Evolutionary conservation across 2,329 filamentous ascomycete species (phyloP).

Genomic region (Penicillium sp.): DNA sequence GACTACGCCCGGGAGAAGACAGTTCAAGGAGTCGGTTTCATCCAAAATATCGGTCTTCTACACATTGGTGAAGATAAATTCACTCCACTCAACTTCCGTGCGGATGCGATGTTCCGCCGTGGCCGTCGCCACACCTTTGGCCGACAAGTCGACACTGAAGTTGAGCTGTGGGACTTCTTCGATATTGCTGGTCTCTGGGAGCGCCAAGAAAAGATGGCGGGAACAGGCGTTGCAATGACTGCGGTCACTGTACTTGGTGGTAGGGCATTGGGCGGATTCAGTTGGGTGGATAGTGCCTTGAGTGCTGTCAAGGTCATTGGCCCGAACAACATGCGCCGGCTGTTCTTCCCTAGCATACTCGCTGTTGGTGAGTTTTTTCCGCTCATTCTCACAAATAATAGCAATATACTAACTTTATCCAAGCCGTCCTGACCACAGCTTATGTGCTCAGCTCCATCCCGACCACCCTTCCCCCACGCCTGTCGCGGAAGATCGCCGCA

Average conservation of each 20-base stretch:
- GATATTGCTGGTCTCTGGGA: slow-evolving; percentile 81
- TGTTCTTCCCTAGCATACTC: slow-evolving; percentile 78
- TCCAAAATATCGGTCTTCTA: slow-evolving; percentile 82
- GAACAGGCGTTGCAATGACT: slow-evolving; percentile 91
- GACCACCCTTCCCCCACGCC: slow-evolving; percentile 78
- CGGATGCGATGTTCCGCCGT: slow-evolving; percentile 91
- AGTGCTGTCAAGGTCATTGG: slow-evolving; percentile 79
- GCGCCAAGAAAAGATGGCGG: slow-evolving; percentile 89
- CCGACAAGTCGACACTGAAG: slow-evolving; percentile 80
- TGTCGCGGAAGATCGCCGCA: slow-evolving; percentile 78
- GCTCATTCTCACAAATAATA: background rate
- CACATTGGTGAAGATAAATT: slow-evolving; percentile 83
- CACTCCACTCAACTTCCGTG: slow-evolving; percentile 79
- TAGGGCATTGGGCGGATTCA: slow-evolving; percentile 75
- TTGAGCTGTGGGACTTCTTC: slow-evolving; percentile 91
- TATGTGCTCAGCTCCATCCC: slow-evolving; percentile 88
- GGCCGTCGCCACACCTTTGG: slow-evolving; percentile 73
- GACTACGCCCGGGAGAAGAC: slow-evolving; percentile 78
- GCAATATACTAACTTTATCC: slow-evolving; percentile 34
- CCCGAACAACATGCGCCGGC: slow-evolving; percentile 73
- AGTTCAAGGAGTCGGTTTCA: slow-evolving; percentile 76
- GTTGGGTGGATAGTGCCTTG: slow-evolving; percentile 86
- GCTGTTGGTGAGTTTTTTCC: slow-evolving; percentile 66
- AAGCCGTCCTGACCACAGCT: slow-evolving; percentile 71
- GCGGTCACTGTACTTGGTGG: slow-evolving; percentile 82